Evolutionary conservation across 2,329 filamentous ascomycete genomes (phyloP).

Genomic region (Colletotrichum lentis): DNA sequence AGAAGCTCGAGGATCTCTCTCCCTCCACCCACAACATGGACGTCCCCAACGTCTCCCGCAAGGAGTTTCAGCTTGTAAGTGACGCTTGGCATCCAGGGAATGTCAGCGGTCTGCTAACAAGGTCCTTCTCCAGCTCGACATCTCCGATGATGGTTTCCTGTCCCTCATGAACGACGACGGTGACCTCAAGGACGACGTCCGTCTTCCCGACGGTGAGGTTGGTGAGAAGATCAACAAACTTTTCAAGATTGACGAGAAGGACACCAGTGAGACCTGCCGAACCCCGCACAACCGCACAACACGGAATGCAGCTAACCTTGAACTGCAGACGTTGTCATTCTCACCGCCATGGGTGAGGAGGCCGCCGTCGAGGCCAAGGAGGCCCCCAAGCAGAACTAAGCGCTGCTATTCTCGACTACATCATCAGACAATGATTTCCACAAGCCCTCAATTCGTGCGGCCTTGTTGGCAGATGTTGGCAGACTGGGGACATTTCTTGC

Average conservation of each 20-base stretch:
- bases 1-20: slow-evolving; percentile 99
- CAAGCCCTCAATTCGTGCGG: slow-evolving; percentile 35
- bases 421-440: slow-evolving; percentile 33
- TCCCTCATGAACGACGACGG: slow-evolving; percentile 91
- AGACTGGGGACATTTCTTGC: slow-evolving; percentile 45
- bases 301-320: slow-evolving; percentile 26
- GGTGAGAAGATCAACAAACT: slow-evolving; percentile 86
- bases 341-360: slow-evolving; percentile 97
- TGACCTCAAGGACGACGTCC: slow-evolving; percentile 92
- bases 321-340: slow-evolving; percentile 81
- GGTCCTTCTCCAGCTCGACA: slow-evolving; percentile 73
- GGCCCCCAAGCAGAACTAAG: slow-evolving; percentile 64
- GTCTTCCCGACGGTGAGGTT: slow-evolving; percentile 87
- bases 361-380: slow-evolving; percentile 93
- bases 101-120: slow-evolving; percentile 30
- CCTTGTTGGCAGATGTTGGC: slow-evolving; percentile 37
- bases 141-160: slow-evolving; percentile 93
- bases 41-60: slow-evolving; percentile 90
- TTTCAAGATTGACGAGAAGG: slow-evolving; percentile 85
- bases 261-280: slow-evolving; percentile 76
- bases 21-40: slow-evolving; percentile 99
- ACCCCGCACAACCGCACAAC: neutral
- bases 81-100: too few relatives aligned
- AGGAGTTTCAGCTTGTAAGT: slow-evolving; percentile 94
- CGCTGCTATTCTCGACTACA: slow-evolving; percentile 37